Evolutionary conservation across 768 basidiomycete species (phyloP).

Genomic region (Leucosporidium creatinivorum): DNA sequence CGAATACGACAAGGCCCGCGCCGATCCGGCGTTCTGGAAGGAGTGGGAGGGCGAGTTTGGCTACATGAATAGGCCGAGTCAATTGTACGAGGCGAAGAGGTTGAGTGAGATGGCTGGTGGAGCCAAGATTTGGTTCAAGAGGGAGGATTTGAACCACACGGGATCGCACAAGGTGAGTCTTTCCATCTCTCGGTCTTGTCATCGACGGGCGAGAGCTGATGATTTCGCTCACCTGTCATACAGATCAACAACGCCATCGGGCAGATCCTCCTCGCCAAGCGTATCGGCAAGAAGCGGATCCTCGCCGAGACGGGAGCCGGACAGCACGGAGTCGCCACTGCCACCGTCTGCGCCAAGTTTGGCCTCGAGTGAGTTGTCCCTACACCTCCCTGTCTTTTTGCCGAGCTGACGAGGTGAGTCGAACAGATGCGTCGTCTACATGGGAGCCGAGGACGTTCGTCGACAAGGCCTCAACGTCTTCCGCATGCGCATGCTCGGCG

Average conservation of each 20-base stretch:
- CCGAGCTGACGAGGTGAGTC: too few relatives aligned
- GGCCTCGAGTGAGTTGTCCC: conserved; percentile 57
- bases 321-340: conserved; percentile 97
- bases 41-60: conserved; percentile 80
- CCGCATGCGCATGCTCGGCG: conserved; percentile 95
- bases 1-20: conserved; percentile 77
- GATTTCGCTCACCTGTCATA: background rate
- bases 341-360: conserved; percentile 94
- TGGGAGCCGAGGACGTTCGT: conserved; percentile 95
- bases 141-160: conserved; percentile 93
- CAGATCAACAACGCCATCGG: conserved; percentile 95
- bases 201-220: background rate
- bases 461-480: conserved; percentile 96
- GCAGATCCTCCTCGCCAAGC: conserved; percentile 84
- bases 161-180: conserved; percentile 72
- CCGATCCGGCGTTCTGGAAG: conserved; percentile 84
- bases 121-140: conserved; percentile 95
- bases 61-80: conserved; percentile 92
- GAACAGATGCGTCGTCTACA: conserved; percentile 74
- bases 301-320: conserved; percentile 99
- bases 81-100: conserved; percentile 82
- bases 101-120: conserved; percentile 84
- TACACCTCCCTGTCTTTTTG: too few relatives aligned
- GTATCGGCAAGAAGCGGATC: conserved; percentile 90
- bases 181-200: background rate